Percentiles rank a stretch among this genome's conserved stretches.
These are phyloP conservation scores for Fraxinus cuspidata DNA, from an alignment of 257 asterid species.

Conservation along the genomic window DNA sequence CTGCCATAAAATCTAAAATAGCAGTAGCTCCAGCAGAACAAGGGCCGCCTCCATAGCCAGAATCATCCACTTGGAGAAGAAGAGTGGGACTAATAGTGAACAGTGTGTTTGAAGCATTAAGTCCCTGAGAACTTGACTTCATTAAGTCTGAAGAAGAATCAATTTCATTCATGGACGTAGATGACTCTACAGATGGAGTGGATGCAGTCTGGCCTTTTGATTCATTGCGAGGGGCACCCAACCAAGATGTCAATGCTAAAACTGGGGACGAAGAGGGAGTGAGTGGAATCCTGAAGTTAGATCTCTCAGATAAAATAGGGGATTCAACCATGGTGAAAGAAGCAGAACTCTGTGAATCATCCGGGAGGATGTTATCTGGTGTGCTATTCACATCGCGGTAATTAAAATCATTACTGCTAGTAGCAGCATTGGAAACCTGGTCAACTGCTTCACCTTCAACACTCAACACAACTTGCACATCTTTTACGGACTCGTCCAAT, in stretches of 20 bases:
- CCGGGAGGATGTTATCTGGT: slow-evolving; percentile 44
- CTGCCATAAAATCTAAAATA: slow-evolving; percentile 88
- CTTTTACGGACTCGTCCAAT: slow-evolving; percentile 46
- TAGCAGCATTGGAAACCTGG: slow-evolving; percentile 48
- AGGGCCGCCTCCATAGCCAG: slow-evolving; percentile 99
- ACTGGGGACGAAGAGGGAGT: slow-evolving; percentile 63
- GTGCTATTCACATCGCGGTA: slow-evolving; percentile 50
- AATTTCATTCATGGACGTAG: slow-evolving; percentile 51
- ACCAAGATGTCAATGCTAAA: slow-evolving; percentile 89
- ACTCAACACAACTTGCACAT: slow-evolving; percentile 38
- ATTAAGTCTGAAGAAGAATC: slow-evolving; percentile 51
- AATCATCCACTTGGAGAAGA: slow-evolving; percentile 92
- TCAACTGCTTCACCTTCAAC: slow-evolving; percentile 58
- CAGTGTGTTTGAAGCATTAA: slow-evolving; percentile 34
- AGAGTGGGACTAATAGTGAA: slow-evolving; percentile 56
- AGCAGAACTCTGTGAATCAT: slow-evolving; percentile 60
- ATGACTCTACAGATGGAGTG: slow-evolving; percentile 63
- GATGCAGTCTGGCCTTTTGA: slow-evolving; percentile 54
- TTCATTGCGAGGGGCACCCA: slow-evolving; percentile 60
- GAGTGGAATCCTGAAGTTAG: slow-evolving; percentile 51
- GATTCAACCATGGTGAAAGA: slow-evolving; percentile 54
- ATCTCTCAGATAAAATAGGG: slow-evolving; percentile 72
- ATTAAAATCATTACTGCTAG: slow-evolving; percentile 57
- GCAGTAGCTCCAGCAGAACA: slow-evolving; percentile 98
- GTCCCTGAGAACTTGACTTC: slow-evolving; percentile 57